Evolutionary conservation across 768 basidiomycete species (phyloP).

Genomic region (Paxillus rubicundulus): DNA sequence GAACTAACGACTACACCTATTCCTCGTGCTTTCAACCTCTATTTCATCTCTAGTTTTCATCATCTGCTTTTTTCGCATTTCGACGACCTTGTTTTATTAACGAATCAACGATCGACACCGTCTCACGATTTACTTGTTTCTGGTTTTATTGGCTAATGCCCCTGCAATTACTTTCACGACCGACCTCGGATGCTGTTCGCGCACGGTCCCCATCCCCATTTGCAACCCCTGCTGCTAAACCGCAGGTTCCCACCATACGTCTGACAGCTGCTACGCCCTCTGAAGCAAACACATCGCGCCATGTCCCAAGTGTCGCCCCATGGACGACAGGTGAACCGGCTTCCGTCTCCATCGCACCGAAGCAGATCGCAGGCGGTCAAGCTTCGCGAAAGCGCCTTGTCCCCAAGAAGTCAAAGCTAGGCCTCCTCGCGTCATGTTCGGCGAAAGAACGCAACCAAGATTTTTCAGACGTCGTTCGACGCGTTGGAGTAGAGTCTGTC

Average conservation of each 20-base stretch:
- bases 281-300: constrained; percentile 37
- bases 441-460: constrained; percentile 40
- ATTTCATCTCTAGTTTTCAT: neutral
- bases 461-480: constrained; percentile 58
- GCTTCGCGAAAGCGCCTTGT: constrained; percentile 51
- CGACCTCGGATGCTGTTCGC: constrained; percentile 23
- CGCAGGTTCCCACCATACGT: constrained; percentile 58
- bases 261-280: constrained; percentile 69
- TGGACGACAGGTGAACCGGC: constrained; percentile 16
- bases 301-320: constrained; percentile 24
- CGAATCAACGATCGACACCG: constrained; percentile 22
- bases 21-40: neutral
- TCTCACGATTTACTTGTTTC: constrained; percentile 11
- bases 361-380: constrained; percentile 14
- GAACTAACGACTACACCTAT: constrained; percentile 23
- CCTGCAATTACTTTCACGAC: constrained; percentile 30
- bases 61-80: constrained; percentile 8
- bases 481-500: constrained; percentile 35
- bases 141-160: constrained; percentile 26
- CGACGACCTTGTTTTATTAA: constrained; percentile 22
- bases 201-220: constrained; percentile 28
- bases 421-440: constrained; percentile 37
- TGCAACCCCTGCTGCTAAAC: constrained; percentile 27
- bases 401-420: constrained; percentile 71
- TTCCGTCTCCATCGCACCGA: constrained; percentile 29